Base-by-base conservation (phyloP, 2,329 filamentous ascomycete genomes). In the Scleromitrula shiraiana region DNA sequence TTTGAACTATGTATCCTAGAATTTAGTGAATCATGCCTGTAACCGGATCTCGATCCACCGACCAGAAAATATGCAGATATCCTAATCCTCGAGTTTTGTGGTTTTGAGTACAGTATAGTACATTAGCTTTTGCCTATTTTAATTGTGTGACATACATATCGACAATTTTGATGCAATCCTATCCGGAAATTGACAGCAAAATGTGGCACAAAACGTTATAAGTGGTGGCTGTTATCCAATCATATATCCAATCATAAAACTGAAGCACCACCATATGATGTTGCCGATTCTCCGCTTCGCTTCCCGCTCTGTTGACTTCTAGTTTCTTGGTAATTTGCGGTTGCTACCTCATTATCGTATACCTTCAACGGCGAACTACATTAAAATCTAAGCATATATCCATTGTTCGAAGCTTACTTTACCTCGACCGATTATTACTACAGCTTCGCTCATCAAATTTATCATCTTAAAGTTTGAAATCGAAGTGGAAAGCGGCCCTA, bases 401-500 rank as follows among this genome's bases (percentile, higher is more conserved):
- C 5, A 23, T 38, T 23, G n/a, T 26, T 38, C 22, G 14, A 9
- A 46, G 44, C 27, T 41, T 26, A 15, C 20, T 12, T 23, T 22
- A 29, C 14, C 22, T 24, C 24, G 3, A 14, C 22, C 15, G 22
- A 35, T 44, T 36, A 15, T 41, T 14, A 8, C 38, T 40, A 22
- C 7, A 32, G 39, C 39, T 30, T 41, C 39, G 22, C 9, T 41
- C 4, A 41, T 41, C 39, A 23, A 12, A 29, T 30, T 20, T 30
- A 5, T 8, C 39, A 10, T 24, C 26, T 23, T 15, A 15, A 30
- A 10, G 19, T 24, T n/a, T 7, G 12, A 14, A 33, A 17, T 41
- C 39, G 17, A 17, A 41, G 26, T n/a, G 14, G 44, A 43, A 41
- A 36, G 49, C 50, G 56, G 51, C 22, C 45, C 36, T 9, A 41